Percentiles rank a stretch among this genome's conserved stretches.
Conservation (phyloP, 2,329 filamentous ascomycete species). For the Aureobasidium mangrovei region DNA sequence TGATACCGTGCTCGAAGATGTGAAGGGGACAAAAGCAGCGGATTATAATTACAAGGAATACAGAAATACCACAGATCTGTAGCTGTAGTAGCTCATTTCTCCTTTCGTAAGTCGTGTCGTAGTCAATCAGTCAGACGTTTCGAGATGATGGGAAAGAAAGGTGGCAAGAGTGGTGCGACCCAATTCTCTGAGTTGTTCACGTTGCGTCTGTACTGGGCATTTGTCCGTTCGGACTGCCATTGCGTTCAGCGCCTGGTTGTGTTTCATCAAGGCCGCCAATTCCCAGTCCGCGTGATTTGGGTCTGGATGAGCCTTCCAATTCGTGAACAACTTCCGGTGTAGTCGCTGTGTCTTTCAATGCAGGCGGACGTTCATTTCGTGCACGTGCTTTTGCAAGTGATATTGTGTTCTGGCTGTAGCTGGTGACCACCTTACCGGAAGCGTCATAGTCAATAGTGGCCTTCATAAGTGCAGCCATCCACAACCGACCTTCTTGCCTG, state of each 20-base stretch:
- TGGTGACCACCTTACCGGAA: constrained; percentile 69
- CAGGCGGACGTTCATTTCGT: constrained; percentile 83
- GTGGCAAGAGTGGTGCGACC: not conserved
- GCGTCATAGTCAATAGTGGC: constrained; percentile 91
- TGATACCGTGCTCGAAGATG: not conserved
- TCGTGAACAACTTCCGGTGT: constrained; percentile 2
- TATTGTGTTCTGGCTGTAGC: constrained; percentile 95
- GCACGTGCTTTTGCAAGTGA: constrained; percentile 78
- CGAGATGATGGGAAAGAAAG: not conserved
- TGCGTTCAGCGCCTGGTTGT: not conserved
- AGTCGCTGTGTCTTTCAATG: constrained; percentile 46
- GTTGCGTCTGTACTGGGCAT: not conserved
- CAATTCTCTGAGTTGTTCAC: not conserved
- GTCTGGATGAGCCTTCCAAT: not conserved
- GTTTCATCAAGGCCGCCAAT: constrained; percentile 20
- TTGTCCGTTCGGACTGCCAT: not conserved
- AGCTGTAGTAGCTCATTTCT: not conserved
- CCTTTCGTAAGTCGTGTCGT: constrained; percentile 10
- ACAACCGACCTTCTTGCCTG: constrained; percentile 75
- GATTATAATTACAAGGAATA: constrained; percentile 12
- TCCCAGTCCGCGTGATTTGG: constrained; percentile 18
- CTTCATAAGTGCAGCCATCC: constrained; percentile 99
- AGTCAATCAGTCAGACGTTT: constrained; percentile 1
- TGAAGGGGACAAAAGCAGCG: not conserved
- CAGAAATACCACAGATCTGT: constrained; percentile 9